phyloP scores from a whole-genome alignment of 148 eudicot species.

The Drosera capensis region DNA sequence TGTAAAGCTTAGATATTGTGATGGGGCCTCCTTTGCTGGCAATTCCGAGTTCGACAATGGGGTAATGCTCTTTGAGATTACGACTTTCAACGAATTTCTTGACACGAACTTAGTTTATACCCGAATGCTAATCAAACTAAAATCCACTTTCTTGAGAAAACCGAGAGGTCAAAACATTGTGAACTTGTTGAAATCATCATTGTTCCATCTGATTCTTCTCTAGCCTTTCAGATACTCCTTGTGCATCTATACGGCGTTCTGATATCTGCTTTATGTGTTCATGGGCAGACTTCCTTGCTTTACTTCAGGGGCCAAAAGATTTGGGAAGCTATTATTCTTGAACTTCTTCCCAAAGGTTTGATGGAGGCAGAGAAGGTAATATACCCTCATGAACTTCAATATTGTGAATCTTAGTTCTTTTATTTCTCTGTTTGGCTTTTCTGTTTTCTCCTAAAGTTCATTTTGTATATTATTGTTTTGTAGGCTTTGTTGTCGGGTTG shows the following conservation, averaged over 20 bases:
- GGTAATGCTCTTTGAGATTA: conserved; percentile 20
- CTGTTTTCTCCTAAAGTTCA: no score
- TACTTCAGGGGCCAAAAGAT: conserved; percentile 93
- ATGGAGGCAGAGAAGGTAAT: conserved; percentile 54
- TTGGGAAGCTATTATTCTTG: conserved; percentile 72
- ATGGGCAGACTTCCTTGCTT: conserved; percentile 54
- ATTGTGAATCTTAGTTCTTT: not conserved
- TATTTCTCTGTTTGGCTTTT: no score
- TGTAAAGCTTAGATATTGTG: conserved; percentile 87
- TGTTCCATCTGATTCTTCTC: not conserved
- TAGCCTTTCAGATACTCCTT: not conserved
- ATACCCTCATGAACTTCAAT: not conserved
- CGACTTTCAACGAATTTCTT: not conserved
- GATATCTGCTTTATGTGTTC: conserved; percentile 7
- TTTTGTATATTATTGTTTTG: not conserved
- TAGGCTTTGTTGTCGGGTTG: conserved; percentile 92
- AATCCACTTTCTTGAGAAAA: no score
- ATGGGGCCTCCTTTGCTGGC: conserved; percentile 94
- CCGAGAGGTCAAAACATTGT: no score
- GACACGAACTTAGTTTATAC: not conserved
- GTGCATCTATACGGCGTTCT: not conserved
- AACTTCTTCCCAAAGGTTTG: conserved; percentile 86
- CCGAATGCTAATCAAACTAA: no score
- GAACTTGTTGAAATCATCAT: no score
- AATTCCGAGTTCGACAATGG: conserved; percentile 55